Conservation (phyloP, 257 asterid genomes). For the Penstemon davidsonii region DNA sequence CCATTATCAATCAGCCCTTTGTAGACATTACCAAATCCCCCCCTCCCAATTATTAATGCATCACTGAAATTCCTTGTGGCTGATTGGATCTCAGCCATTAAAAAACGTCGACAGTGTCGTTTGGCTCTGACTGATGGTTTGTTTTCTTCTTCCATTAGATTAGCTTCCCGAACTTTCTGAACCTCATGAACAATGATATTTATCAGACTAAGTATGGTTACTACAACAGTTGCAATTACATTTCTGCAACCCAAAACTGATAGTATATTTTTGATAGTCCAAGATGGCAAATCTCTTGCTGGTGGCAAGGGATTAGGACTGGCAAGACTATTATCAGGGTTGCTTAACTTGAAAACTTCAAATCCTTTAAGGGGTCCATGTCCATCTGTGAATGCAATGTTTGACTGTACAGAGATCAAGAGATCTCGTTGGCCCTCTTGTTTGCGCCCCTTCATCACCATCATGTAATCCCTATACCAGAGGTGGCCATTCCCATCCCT, state of each 20-base stretch:
- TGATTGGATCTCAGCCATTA: conserved; percentile 38
- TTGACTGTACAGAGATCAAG: conserved; percentile 37
- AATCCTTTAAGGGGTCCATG: conserved; percentile 40
- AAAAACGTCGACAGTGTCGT: conserved; percentile 38
- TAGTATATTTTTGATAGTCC: neutral
- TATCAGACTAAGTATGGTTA: conserved; percentile 28
- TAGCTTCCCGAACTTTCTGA: conserved; percentile 30
- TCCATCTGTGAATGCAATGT: conserved; percentile 26
- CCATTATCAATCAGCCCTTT: conserved; percentile 45
- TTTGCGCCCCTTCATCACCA: conserved; percentile 49
- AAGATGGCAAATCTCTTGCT: neutral
- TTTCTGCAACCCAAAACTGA: conserved; percentile 28
- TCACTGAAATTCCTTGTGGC: conserved; percentile 40
- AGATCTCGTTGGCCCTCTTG: conserved; percentile 39
- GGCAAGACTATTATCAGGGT: conserved; percentile 52
- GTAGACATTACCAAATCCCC: conserved; percentile 55
- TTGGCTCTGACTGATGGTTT: conserved; percentile 28
- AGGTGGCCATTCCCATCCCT: conserved; percentile 27
- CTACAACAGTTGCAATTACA: conserved; percentile 27
- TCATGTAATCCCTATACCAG: conserved; percentile 44
- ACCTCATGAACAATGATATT: conserved; percentile 32
- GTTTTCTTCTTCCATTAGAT: conserved; percentile 16
- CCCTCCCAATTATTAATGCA: conserved; percentile 41
- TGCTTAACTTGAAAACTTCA: conserved; percentile 56
- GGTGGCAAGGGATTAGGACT: conserved; percentile 32